These are phyloP conservation scores for Paramecium caudatum DNA, from an alignment of 73 alveolate species.

Conservation along the genomic window DNA sequence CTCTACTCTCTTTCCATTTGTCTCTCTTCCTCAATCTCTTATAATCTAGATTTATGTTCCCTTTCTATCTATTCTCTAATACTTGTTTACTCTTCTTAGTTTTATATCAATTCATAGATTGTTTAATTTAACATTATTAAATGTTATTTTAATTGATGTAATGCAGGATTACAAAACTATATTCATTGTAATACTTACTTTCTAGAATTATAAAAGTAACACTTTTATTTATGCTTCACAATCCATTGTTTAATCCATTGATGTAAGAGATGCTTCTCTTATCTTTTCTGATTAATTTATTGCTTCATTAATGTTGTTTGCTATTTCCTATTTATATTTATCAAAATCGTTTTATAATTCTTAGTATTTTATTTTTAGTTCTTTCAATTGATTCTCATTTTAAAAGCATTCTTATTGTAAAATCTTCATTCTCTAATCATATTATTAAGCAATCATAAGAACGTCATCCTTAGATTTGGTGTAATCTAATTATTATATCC, in stretches of 20 bases:
- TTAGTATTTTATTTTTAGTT: background rate
- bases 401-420: background rate
- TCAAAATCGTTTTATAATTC: slow-evolving; percentile 20
- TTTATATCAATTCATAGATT: slow-evolving; percentile 14
- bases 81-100: background rate
- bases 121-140: slow-evolving; percentile 38
- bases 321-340: background rate
- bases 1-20: slow-evolving; percentile 14
- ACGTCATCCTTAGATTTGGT: slow-evolving; percentile 42
- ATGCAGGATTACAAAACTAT: slow-evolving; percentile 15
- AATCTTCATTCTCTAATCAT: slow-evolving; percentile 49
- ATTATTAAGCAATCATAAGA: slow-evolving; percentile 8
- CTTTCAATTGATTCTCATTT: background rate
- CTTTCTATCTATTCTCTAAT: background rate
- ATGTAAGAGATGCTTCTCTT: slow-evolving; percentile 4
- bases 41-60: background rate
- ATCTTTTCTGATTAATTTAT: slow-evolving; percentile 30
- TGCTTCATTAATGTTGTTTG: background rate
- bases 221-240: slow-evolving; percentile 51
- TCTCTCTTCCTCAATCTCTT: slow-evolving; percentile 44
- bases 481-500: slow-evolving; percentile 23
- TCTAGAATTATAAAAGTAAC: background rate
- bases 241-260: background rate
- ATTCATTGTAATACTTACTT: background rate
- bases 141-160: background rate